phyloP scores from a whole-genome alignment of 495 filamentous ascomycete genomes.

The Lindgomyces ingoldianus region DNA sequence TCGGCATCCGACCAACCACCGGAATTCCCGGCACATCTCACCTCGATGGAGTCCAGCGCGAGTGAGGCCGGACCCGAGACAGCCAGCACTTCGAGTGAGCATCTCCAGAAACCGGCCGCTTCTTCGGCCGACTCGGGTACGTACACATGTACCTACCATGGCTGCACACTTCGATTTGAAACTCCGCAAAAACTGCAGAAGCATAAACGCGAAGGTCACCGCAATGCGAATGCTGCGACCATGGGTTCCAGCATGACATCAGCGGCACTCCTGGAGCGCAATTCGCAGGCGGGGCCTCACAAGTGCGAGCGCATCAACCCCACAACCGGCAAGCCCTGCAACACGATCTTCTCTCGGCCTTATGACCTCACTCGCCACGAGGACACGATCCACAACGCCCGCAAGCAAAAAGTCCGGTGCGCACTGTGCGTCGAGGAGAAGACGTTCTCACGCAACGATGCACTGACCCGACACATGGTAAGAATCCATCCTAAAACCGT shows the following conservation, averaged over 20 bases:
- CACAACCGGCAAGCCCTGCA: constrained; percentile 93
- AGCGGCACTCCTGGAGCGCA: constrained; percentile 57
- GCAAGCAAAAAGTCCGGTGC: constrained; percentile 94
- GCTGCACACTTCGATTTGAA: constrained; percentile 85
- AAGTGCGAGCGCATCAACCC: constrained; percentile 91
- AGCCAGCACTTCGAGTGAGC: constrained; percentile 31
- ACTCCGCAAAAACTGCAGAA: constrained; percentile 83
- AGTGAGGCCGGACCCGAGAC: constrained; percentile 52
- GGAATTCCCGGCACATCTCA: constrained; percentile 63
- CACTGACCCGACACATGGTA: constrained; percentile 81
- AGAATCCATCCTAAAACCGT: constrained; percentile 9
- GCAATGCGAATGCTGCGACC: constrained; percentile 48
- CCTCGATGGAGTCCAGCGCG: constrained; percentile 65
- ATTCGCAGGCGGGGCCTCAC: constrained; percentile 85
- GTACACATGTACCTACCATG: constrained; percentile 94
- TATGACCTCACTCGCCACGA: constrained; percentile 98
- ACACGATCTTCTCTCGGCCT: constrained; percentile 91
- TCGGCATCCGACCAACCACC: constrained; percentile 48
- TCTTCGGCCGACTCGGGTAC: constrained; percentile 78
- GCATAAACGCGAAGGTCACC: constrained; percentile 92
- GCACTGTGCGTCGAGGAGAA: constrained; percentile 96
- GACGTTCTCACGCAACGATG: constrained; percentile 92
- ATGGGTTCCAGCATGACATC: constrained; percentile 53
- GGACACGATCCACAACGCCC: constrained; percentile 93
- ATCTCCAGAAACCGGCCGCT: constrained; percentile 55